These are phyloP conservation scores for Neoboletus brunneissimus DNA, from an alignment of 768 basidiomycete genomes.

Conservation along the genomic window DNA sequence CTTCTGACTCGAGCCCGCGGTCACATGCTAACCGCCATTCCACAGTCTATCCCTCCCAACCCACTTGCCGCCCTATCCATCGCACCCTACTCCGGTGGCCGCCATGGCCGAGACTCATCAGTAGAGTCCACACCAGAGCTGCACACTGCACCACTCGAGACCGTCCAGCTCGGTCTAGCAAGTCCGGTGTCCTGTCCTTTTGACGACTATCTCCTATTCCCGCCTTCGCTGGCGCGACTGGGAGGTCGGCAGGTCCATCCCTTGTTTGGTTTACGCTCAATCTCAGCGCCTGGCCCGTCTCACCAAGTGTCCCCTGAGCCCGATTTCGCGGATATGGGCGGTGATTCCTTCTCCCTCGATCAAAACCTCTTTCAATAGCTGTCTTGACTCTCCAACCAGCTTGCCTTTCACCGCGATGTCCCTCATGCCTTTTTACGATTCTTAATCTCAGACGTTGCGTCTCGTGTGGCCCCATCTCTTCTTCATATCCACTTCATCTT, in stretches of 20 bases:
- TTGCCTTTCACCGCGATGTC: constrained; percentile 9
- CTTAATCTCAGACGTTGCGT: constrained; percentile 30
- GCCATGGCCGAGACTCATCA: constrained; percentile 44
- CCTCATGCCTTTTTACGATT: constrained; percentile 18
- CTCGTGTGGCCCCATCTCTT: constrained; percentile 30
- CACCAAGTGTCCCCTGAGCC: constrained; percentile 30
- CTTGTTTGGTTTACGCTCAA: constrained; percentile 39
- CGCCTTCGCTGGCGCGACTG: constrained; percentile 21
- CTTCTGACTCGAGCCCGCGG: not conserved
- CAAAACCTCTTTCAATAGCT: constrained; percentile 50
- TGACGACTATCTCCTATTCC: constrained; percentile 28
- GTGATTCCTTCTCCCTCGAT: constrained; percentile 39
- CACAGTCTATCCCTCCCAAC: constrained; percentile 35
- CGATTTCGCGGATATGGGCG: constrained; percentile 42
- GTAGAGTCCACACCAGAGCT: constrained; percentile 57
- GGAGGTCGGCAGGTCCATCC: constrained; percentile 25
- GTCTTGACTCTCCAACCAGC: constrained; percentile 19
- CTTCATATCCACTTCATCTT: constrained; percentile 23
- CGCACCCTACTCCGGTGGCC: constrained; percentile 46
- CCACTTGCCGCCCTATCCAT: constrained; percentile 57
- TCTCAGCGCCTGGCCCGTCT: constrained; percentile 42
- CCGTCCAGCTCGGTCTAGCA: constrained; percentile 36
- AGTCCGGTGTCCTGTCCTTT: constrained; percentile 40
- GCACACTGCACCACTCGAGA: constrained; percentile 37
- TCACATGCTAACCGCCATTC: constrained; percentile 24